Conservation (phyloP, 495 filamentous ascomycete species). For the Aspergillus steynii region DNA sequence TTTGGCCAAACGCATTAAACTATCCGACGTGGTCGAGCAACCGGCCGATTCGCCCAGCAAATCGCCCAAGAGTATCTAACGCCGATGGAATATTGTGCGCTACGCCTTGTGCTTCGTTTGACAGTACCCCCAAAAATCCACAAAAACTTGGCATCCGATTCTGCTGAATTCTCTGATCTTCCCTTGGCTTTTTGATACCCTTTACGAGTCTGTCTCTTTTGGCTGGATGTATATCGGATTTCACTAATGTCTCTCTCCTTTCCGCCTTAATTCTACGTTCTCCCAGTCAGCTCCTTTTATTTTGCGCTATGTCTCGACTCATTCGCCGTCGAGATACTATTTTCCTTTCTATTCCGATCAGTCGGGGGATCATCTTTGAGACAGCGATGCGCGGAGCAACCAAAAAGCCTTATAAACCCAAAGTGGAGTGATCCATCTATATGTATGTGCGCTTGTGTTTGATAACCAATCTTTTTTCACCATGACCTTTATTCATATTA, state of each 20-base stretch:
- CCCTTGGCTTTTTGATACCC: slow-evolving; percentile 48
- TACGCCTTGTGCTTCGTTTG: neutral
- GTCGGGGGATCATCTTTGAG: neutral
- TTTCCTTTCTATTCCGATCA: neutral
- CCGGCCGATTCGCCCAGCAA: slow-evolving; percentile 36
- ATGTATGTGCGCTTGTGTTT: neutral
- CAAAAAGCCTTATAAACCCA: neutral
- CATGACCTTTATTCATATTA: neutral
- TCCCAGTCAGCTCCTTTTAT: neutral
- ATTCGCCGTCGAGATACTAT: neutral
- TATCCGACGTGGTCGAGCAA: slow-evolving; percentile 48
- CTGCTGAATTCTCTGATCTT: slow-evolving; percentile 34
- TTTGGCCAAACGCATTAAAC: slow-evolving; percentile 44
- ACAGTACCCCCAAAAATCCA: neutral
- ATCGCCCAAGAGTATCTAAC: slow-evolving; percentile 42
- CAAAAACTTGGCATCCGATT: slow-evolving; percentile 11
- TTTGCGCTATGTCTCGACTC: neutral
- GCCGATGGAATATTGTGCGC: neutral
- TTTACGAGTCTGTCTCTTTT: slow-evolving; percentile 40
- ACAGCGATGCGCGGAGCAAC: neutral
- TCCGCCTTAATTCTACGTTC: neutral
- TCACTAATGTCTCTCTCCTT: slow-evolving; percentile 18
- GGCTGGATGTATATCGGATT: slow-evolving; percentile 34
- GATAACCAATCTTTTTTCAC: neutral
- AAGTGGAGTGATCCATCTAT: neutral